These are phyloP conservation scores for Pseudonitzschia delicatissima DNA, from an alignment of 108 stramenopile species.

Conservation along the genomic window DNA sequence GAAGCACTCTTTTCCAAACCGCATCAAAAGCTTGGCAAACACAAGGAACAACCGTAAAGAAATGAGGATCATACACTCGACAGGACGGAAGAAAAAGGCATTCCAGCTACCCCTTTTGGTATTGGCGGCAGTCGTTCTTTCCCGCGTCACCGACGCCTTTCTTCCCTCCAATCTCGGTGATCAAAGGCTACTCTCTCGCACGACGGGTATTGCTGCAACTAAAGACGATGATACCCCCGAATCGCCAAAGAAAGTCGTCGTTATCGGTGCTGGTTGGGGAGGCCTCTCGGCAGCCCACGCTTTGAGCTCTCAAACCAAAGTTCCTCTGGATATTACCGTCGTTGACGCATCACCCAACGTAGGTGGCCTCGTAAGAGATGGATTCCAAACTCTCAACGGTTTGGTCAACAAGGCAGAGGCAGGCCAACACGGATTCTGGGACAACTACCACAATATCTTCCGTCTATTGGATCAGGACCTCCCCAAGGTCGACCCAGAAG, in stretches of 20 bases:
- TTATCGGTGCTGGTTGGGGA: constrained; percentile 84
- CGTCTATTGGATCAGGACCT: constrained; percentile 40
- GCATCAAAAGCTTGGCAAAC: too few species aligned
- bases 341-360: constrained; percentile 68
- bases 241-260: constrained; percentile 60
- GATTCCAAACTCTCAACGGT: constrained; percentile 51
- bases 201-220: too few species aligned
- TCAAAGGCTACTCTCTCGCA: too few species aligned
- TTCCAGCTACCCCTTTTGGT: too few species aligned
- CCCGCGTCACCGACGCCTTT: too few species aligned
- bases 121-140: too few species aligned
- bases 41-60: too few species aligned
- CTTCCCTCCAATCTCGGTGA: too few species aligned
- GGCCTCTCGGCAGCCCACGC: constrained; percentile 74
- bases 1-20: too few species aligned
- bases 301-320: constrained; percentile 32
- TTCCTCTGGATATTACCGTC: constrained; percentile 46
- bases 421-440: constrained; percentile 85
- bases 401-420: constrained; percentile 49
- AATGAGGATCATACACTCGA: too few species aligned
- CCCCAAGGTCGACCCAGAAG: constrained; percentile 17
- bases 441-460: constrained; percentile 77
- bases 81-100: too few species aligned
- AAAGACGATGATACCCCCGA: too few species aligned
- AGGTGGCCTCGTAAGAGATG: constrained; percentile 80